Conservation (phyloP, 2,329 filamentous ascomycete genomes). For the Endothia cerciana region DNA sequence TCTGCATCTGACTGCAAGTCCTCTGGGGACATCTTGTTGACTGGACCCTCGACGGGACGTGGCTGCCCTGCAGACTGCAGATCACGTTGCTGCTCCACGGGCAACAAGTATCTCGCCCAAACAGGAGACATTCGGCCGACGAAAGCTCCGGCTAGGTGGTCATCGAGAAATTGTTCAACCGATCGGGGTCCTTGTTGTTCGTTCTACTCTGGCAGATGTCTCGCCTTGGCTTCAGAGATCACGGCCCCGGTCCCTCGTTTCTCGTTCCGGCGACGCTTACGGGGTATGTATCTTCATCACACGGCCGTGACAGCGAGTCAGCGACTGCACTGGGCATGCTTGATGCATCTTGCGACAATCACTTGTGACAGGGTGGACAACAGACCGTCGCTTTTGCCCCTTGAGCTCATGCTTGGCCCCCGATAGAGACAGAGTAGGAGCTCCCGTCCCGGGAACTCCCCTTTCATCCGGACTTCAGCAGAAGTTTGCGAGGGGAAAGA, state of each 20-base stretch:
- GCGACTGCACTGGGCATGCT: neutral
- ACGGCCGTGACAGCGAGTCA: neutral
- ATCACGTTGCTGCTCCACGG: neutral
- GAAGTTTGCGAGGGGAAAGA: neutral
- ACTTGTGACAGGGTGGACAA: neutral
- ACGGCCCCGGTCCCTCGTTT: neutral
- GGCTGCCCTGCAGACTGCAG: constrained; percentile 2
- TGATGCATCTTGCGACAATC: neutral
- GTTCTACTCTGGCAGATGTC: too few relatives aligned
- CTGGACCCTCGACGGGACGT: neutral
- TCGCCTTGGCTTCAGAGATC: neutral
- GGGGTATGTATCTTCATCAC: neutral
- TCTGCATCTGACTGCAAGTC: neutral
- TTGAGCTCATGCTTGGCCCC: neutral
- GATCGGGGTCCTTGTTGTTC: too few relatives aligned
- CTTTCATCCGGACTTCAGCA: too few relatives aligned
- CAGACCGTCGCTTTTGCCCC: neutral
- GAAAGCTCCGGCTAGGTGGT: neutral
- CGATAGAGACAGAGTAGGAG: neutral
- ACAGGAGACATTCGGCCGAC: neutral
- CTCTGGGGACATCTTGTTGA: neutral
- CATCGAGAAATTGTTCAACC: neutral
- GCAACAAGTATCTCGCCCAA: neutral
- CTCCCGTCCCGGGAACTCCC: neutral
- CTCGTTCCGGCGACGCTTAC: neutral